A percentile compares a stretch with the other conserved stretches of the same genome.
phyloP scores from a whole-genome alignment of 139 green algal species.

The Chlamydomonas asymmetrica region DNA sequence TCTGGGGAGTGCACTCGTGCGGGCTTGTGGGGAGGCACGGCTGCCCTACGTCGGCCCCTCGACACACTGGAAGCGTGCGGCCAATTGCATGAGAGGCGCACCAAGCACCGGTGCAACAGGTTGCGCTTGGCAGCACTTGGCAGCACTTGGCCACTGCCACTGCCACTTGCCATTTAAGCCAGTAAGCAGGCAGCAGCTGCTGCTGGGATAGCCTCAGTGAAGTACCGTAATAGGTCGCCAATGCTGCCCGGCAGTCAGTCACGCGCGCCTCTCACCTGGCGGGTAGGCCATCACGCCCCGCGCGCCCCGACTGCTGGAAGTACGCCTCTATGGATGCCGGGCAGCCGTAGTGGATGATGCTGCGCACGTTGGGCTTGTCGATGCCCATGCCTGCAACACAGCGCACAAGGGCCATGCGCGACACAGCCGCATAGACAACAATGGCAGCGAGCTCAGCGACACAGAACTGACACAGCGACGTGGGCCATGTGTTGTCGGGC shows the following conservation, averaged over 20 bases:
- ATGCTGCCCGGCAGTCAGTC: not conserved
- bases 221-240: not conserved
- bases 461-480: too few relatives aligned
- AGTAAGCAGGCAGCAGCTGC: too few relatives aligned
- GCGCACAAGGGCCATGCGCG: too few relatives aligned
- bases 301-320: slow-evolving; percentile 44
- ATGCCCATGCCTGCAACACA: slow-evolving; percentile 67
- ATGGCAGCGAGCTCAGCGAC: too few relatives aligned
- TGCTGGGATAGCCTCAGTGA: slow-evolving; percentile 9
- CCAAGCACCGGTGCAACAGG: too few relatives aligned
- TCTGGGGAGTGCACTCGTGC: too few relatives aligned
- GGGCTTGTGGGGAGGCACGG: too few relatives aligned
- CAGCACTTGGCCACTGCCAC: not conserved
- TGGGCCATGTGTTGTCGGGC: too few relatives aligned
- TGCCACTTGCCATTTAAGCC: not conserved
- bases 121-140: too few relatives aligned
- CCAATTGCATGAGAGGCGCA: too few relatives aligned
- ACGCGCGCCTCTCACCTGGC: not conserved
- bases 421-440: not conserved
- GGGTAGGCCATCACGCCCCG: slow-evolving; percentile 1
- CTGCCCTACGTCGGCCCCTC: too few relatives aligned
- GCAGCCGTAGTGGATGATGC: slow-evolving; percentile 83
- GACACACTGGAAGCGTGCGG: too few relatives aligned
- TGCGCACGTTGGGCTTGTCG: slow-evolving; percentile 74
- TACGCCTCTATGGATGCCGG: slow-evolving; percentile 49